These are phyloP conservation scores for Wallemia ichthyophaga DNA, from an alignment of 1,284 basidiomycete species.

Conservation along the genomic window DNA sequence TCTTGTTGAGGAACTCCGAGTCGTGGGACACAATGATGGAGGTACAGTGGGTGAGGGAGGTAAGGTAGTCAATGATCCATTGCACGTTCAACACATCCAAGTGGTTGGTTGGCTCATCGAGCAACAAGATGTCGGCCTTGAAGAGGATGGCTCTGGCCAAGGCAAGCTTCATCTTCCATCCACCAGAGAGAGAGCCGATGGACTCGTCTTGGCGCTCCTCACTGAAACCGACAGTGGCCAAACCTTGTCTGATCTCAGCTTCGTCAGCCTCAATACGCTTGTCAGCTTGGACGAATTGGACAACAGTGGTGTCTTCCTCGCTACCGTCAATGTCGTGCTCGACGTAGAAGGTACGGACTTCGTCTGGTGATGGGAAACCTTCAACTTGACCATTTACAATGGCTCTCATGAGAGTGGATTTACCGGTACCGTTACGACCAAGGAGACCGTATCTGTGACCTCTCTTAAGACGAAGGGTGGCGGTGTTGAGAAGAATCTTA, in stretches of 20 bases:
- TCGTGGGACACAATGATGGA: conserved; percentile 98
- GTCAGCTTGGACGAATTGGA: conserved; percentile 63
- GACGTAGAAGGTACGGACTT: conserved; percentile 93
- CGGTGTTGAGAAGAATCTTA: conserved; percentile 90
- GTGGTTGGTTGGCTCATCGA: conserved; percentile 96
- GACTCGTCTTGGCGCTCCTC: conserved; percentile 54
- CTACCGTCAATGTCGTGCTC: conserved; percentile 94
- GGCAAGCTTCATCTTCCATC: conserved; percentile 99
- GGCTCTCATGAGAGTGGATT: conserved; percentile 92
- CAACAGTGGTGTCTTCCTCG: conserved; percentile 68
- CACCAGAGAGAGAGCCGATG: conserved; percentile 82
- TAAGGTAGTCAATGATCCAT: conserved; percentile 90
- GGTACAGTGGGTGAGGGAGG: conserved; percentile 59
- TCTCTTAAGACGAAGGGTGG: conserved; percentile 83
- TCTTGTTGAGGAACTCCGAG: conserved; percentile 94
- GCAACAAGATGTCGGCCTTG: conserved; percentile 86
- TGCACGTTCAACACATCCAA: conserved; percentile 88
- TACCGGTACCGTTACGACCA: conserved; percentile 93
- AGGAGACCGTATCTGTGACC: conserved; percentile 95
- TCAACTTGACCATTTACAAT: conserved; percentile 90
- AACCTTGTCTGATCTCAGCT: conserved; percentile 44
- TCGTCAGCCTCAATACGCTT: conserved; percentile 45
- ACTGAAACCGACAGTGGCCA: conserved; percentile 69
- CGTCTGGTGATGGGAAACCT: conserved; percentile 82
- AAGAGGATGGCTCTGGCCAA: conserved; percentile 94